phyloP scores from a whole-genome alignment of 192 early-diverging fungal genomes.

The Coemansia pectinata region DNA sequence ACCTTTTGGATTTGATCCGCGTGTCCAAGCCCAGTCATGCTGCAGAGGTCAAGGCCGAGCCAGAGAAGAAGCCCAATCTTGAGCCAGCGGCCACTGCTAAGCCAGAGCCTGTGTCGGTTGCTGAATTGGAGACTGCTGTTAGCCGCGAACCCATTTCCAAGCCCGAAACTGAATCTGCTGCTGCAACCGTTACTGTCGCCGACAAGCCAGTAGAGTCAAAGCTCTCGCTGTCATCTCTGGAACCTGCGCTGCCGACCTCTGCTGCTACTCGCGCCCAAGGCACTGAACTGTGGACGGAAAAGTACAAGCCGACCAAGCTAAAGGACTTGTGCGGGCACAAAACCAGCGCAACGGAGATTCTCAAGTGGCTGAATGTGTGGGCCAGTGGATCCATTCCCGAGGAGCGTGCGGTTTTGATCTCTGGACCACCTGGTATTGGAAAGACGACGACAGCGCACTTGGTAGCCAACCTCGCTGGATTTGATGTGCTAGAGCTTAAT shows the following conservation, averaged over 20 bases:
- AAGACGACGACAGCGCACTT: conserved; percentile 96
- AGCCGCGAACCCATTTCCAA: neutral
- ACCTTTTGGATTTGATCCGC: conserved; percentile 77
- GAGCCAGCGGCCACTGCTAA: neutral
- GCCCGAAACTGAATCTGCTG: neutral
- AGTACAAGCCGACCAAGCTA: conserved; percentile 81
- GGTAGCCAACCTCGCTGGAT: conserved; percentile 78
- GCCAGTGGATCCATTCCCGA: conserved; percentile 34
- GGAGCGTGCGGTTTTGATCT: conserved; percentile 72
- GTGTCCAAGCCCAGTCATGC: conserved; percentile 32
- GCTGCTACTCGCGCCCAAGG: neutral
- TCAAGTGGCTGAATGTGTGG: conserved; percentile 80
- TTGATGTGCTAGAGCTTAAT: conserved; percentile 90
- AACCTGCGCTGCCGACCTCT: conserved; percentile 6
- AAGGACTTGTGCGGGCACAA: conserved; percentile 90
- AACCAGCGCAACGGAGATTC: conserved; percentile 63
- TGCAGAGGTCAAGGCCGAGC: neutral
- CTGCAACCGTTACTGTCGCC: conserved; percentile 27
- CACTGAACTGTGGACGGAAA: conserved; percentile 86
- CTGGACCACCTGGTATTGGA: conserved; percentile 97
- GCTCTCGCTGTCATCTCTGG: conserved; percentile 1
- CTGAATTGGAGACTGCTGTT: neutral
- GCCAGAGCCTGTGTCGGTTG: neutral
- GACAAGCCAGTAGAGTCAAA: neutral
- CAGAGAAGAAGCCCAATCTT: neutral